Evolutionary conservation across 345 rosid species (phyloP), one percentile per base, ranked within the genome.

Genomic region (Pugionium cornutum): DNA sequence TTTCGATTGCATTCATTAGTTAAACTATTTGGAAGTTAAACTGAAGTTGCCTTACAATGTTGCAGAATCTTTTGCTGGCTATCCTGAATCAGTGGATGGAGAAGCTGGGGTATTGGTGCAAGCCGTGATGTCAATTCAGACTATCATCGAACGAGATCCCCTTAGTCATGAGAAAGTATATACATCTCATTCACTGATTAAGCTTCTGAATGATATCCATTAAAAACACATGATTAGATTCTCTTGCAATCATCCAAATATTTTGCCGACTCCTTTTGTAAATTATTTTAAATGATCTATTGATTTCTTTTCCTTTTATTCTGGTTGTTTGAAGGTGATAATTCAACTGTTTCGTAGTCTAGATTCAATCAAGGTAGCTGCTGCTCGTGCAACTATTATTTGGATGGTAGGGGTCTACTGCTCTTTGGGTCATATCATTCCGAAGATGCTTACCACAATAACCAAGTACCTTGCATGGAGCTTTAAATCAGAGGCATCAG

Each of bases 321-420:
- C 37, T 70, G 64, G 18, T 54, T 58, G 44, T 64, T 55, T 59
- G 35, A 79, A 94, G 99, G 97, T 90, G 58, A 76, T 90, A 52
- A 78, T 88, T 60, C 95, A 85, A 79, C 71, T 94, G 76, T 73
- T 94, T 53, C 84, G 88, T 68, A 76, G 82, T 76, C 79, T 94
- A 78, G 99, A 94, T 77, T 81, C 96, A 59, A 77, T 94, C 76
- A 90, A 80, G 80, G 86, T 90, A 58, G 77, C 97, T 58, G 83
- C 88, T 63, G 96, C 95, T 54, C 97, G 99, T 62, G 92, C 89
- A 67, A 85, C 83, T 65, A 77, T 94, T 77, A 82, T 88, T 76
- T 94, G 99, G 99, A 86, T 94, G 95, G 73, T 86, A 61, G 99
- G 96, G 51, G 95, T 85, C 63, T 94, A 90, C 70, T 73, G 81